Conservation (phyloP, 1,284 basidiomycete species). For the Rhodotorula sp. region DNA sequence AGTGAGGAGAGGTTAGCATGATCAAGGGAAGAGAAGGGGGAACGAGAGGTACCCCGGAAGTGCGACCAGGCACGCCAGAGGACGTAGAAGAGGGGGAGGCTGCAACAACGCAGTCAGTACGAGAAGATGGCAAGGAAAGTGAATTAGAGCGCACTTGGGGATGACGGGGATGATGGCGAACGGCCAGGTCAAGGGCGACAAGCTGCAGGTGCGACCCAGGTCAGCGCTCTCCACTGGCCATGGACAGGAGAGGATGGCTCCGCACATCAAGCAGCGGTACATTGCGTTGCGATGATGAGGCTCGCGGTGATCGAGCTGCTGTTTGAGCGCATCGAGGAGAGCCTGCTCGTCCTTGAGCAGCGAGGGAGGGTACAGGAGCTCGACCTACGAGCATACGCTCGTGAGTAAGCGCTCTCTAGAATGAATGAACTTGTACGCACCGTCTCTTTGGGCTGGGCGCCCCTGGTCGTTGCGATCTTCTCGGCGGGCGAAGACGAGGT, state of each 20-base stretch:
- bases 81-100: conserved; percentile 54
- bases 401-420: too few relatives aligned
- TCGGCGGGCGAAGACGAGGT: neutral
- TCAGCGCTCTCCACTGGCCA: neutral
- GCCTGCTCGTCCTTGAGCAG: conserved; percentile 22
- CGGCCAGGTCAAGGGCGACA: conserved; percentile 47
- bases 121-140: rapidly evolving
- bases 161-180: conserved; percentile 56
- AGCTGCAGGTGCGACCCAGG: neutral
- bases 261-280: conserved; percentile 42
- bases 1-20: neutral
- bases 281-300: conserved; percentile 42
- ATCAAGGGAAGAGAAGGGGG: conserved; percentile 37
- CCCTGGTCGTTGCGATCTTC: neutral
- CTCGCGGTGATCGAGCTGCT: conserved; percentile 41
- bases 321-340: conserved; percentile 28
- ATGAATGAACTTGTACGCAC: too few relatives aligned
- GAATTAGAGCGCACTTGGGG: conserved; percentile 51
- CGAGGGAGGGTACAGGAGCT: conserved; percentile 39
- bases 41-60: conserved; percentile 45
- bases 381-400: conserved; percentile 30
- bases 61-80: conserved; percentile 57
- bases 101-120: neutral
- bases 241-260: neutral
- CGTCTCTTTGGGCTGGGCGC: too few relatives aligned